phyloP scores from a whole-genome alignment of 1,284 basidiomycete species.

The Gastroboletus turbinatus region DNA sequence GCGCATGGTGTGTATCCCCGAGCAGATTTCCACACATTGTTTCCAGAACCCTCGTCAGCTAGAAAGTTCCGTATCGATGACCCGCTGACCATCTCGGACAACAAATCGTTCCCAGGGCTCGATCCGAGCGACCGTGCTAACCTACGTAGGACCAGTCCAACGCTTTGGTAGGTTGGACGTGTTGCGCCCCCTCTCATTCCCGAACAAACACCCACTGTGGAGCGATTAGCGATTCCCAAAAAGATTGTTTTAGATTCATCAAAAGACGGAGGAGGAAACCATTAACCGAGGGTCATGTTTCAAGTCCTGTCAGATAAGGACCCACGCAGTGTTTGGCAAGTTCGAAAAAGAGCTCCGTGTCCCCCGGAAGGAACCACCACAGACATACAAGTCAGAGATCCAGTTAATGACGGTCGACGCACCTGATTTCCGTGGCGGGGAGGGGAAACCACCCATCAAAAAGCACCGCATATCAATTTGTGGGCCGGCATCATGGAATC shows the following conservation, averaged over 20 bases:
- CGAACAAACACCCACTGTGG: neutral
- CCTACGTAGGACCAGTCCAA: neutral
- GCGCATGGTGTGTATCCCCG: neutral
- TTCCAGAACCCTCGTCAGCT: neutral
- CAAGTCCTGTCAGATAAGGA: slow-evolving; percentile 7
- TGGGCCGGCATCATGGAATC: neutral
- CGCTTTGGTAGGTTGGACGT: neutral
- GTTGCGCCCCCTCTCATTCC: neutral
- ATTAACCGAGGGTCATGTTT: slow-evolving; percentile 10
- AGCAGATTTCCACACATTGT: neutral
- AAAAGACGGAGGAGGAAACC: neutral
- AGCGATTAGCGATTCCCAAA: neutral
- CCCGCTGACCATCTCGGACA: slow-evolving; percentile 4
- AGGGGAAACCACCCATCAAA: neutral
- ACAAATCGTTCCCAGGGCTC: neutral
- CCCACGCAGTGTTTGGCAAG: neutral
- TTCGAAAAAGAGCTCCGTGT: neutral
- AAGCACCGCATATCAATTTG: slow-evolving; percentile 1
- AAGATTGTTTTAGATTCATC: slow-evolving; percentile 4
- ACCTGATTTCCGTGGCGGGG: slow-evolving; percentile 5
- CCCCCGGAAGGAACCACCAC: neutral
- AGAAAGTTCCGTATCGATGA: neutral
- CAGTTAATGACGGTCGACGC: neutral
- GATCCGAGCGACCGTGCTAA: neutral
- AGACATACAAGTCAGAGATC: neutral